Base-by-base conservation (phyloP, 306 rosid species). In the Arachis stenosperma region DNA sequence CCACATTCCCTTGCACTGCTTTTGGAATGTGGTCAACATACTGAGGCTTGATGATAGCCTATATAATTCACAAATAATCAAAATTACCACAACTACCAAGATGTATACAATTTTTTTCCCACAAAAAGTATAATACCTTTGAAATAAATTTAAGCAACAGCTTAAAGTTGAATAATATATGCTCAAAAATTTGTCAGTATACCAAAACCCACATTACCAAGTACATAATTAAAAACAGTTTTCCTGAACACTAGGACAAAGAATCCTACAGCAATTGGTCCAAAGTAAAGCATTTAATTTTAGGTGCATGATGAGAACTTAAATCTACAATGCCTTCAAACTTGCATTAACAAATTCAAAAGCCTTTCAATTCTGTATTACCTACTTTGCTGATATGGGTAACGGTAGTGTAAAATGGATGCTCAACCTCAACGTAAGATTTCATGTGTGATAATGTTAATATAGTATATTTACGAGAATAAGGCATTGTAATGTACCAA, bases 31-130 rank as follows among this genome's bases (percentile, higher is more conserved):
- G 93, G 75, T 95, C 99, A 63, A 95, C 99, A 79, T 91, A 92
- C 71, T 95, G 99, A 66, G 98, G 99, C 92, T 95, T 95, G 83
- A 92, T 88, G 81, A 95, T 90, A 42, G 98, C 98, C 99, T 89
- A 69, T 46, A 30, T 27, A 5, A 73, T 53, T 57, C 6, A 6
- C 27, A 65, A 13, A 36, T 51, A 74, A 74, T 65, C 52, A 65
- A 64, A 36, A 43, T 59, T 58, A 15, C 51, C 9, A 60, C 67
- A 73, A n/a, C 17, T 33, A 59, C 46, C 12, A 57, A 36, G n/a
- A 40, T 10, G 48, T 22, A 22, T 22, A 22, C 27, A 22, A 22
- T 0, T 22, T 22, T 22, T 22, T 22, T 22, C 0, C 0, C 27
- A 22, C 27, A 22, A 22, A 1, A 7, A 9, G 52, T 47, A 47